Evolutionary conservation across 2,329 filamentous ascomycete genomes (phyloP).

Genomic region (Madurella mycetomatis): DNA sequence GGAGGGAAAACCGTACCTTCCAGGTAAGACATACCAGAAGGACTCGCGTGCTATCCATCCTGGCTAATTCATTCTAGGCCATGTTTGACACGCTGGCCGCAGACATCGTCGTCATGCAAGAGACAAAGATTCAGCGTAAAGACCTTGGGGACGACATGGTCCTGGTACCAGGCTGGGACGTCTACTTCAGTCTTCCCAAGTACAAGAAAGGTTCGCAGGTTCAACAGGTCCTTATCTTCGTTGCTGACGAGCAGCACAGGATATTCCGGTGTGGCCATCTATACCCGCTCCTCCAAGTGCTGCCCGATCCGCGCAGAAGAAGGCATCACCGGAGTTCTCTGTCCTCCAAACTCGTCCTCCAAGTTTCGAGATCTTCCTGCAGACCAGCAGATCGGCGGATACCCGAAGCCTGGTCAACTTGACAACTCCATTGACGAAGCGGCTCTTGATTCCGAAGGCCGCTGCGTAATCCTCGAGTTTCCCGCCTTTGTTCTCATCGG

Average conservation of each 20-base stretch:
- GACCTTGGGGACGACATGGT: conserved; percentile 95
- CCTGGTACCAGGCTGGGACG: conserved; percentile 89
- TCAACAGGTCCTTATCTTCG: neutral
- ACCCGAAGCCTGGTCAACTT: conserved; percentile 68
- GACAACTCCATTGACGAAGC: conserved; percentile 60
- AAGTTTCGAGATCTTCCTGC: conserved; percentile 71
- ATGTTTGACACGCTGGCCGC: conserved; percentile 95
- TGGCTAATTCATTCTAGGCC: conserved; percentile 43
- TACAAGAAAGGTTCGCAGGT: conserved; percentile 73
- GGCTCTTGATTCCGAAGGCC: conserved; percentile 81
- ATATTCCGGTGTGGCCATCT: conserved; percentile 93
- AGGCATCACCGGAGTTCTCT: conserved; percentile 80
- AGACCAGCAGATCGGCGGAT: conserved; percentile 80
- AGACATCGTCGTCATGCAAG: conserved; percentile 92
- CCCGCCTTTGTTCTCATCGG: conserved; percentile 91
- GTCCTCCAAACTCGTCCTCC: conserved; percentile 64
- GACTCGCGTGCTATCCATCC: no score
- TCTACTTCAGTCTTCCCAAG: conserved; percentile 88
- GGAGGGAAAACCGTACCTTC: conserved; percentile 67
- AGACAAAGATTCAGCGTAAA: conserved; percentile 92
- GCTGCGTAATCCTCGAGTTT: conserved; percentile 88
- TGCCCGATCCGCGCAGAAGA: conserved; percentile 87
- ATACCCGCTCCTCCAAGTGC: conserved; percentile 83
- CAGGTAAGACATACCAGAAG: conserved; percentile 43
- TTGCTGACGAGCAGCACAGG: conserved; percentile 48